Percentiles rank a stretch among this genome's conserved stretches.
phyloP scores from a whole-genome alignment of 2,329 filamentous ascomycete species.

The Thermoascus crustaceus region DNA sequence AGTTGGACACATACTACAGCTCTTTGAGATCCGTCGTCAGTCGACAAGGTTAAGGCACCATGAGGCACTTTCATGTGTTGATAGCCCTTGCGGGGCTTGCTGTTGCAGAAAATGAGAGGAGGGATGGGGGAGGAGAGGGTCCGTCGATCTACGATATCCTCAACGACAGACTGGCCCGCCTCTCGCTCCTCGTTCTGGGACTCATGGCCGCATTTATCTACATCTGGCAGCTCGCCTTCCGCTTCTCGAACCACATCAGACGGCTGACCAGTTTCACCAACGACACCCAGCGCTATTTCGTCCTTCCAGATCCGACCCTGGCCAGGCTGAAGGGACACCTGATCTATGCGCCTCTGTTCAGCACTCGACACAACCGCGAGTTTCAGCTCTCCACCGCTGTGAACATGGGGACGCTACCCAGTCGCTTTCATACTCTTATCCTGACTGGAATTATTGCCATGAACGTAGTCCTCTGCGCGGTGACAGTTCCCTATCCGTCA shows the following conservation, averaged over 20 bases:
- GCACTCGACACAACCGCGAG: conserved; percentile 37
- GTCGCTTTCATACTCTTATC: conserved; percentile 38
- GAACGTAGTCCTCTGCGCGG: conserved; percentile 44
- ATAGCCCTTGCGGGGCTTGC: conserved; percentile 22
- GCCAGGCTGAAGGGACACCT: conserved; percentile 63
- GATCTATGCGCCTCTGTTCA: conserved; percentile 39
- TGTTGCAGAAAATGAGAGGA: conserved; percentile 20
- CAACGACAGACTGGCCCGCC: conserved; percentile 52
- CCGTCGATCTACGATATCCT: conserved; percentile 22
- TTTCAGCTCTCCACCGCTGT: conserved; percentile 36
- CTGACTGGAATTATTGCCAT: conserved; percentile 33
- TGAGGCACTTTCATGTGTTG: conserved; percentile 15
- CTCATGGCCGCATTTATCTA: conserved; percentile 56
- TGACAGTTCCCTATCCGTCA: conserved; percentile 34
- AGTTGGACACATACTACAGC: conserved; percentile 4
- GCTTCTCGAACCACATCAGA: conserved; percentile 60
- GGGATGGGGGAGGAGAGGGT: conserved; percentile 9
- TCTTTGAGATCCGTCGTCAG: not conserved
- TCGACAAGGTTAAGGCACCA: conserved; percentile 6
- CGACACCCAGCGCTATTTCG: conserved; percentile 72
- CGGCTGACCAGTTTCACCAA: conserved; percentile 68
- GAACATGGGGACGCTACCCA: conserved; percentile 40
- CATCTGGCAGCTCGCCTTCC: conserved; percentile 56
- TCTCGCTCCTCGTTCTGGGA: conserved; percentile 57
- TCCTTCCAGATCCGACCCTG: conserved; percentile 48